A percentile compares a stretch with the other conserved stretches of the same genome.
Evolutionary conservation across 2,329 filamentous ascomycete species (phyloP).

Genomic region (Hypoxylon rubiginosum): DNA sequence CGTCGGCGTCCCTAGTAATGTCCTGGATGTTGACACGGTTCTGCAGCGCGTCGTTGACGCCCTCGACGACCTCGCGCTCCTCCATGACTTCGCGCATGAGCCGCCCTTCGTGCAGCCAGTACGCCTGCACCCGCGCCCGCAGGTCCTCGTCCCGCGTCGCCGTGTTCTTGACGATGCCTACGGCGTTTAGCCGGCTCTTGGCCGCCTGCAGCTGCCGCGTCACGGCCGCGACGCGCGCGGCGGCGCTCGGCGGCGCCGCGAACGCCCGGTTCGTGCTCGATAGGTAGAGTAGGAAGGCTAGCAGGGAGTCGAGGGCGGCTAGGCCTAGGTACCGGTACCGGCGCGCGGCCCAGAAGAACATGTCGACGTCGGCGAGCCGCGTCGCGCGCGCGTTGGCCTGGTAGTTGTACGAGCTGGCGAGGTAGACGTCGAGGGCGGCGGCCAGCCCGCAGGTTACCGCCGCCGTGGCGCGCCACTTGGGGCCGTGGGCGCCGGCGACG

Average conservation of each 20-base stretch:
- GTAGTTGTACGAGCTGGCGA: slow-evolving; percentile 74
- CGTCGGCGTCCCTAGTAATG: slow-evolving; percentile 74
- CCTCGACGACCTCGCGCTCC: slow-evolving; percentile 79
- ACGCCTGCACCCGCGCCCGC: slow-evolving; percentile 74
- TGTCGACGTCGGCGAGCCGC: slow-evolving; percentile 73
- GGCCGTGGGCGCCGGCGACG: slow-evolving; percentile 73
- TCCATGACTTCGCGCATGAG: slow-evolving; percentile 82
- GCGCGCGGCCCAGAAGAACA: slow-evolving; percentile 78
- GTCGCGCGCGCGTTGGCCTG: slow-evolving; percentile 73
- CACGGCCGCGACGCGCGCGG: slow-evolving; percentile 74
- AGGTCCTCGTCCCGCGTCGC: slow-evolving; percentile 79
- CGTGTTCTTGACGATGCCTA: slow-evolving; percentile 85
- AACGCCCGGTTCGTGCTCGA: slow-evolving; percentile 86
- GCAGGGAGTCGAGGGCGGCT: slow-evolving; percentile 71
- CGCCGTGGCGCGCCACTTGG: slow-evolving; percentile 78
- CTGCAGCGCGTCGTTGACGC: slow-evolving; percentile 75
- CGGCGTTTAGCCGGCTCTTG: slow-evolving; percentile 76
- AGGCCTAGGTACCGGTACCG: slow-evolving; percentile 74
- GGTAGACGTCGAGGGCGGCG: slow-evolving; percentile 74
- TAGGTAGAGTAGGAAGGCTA: slow-evolving; percentile 79
- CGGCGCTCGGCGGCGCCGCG: slow-evolving; percentile 69
- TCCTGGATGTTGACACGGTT: slow-evolving; percentile 73
- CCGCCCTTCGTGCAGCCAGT: slow-evolving; percentile 84
- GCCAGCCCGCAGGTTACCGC: slow-evolving; percentile 72
- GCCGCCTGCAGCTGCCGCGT: slow-evolving; percentile 69